Percentiles rank a stretch among this genome's conserved stretches.
Evolutionary conservation across 2,329 filamentous ascomycete species (phyloP).

Genomic region (Ascochyta koolunga): DNA sequence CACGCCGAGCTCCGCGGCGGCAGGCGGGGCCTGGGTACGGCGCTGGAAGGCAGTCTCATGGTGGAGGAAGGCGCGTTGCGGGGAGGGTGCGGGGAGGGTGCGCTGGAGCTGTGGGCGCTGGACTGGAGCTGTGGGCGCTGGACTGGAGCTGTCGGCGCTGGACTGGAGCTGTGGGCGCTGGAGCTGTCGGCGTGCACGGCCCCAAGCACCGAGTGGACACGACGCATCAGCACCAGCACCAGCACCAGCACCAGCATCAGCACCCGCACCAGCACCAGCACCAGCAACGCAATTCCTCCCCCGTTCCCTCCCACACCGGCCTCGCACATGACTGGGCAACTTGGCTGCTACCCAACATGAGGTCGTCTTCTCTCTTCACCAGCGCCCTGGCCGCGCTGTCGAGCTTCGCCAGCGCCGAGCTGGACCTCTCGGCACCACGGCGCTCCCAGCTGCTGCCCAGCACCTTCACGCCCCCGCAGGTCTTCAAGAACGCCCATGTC

Average conservation of each 20-base stretch:
- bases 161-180: too few relatives aligned
- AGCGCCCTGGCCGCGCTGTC: constrained; percentile 63
- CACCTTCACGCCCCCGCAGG: constrained; percentile 80
- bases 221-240: constrained; percentile 42
- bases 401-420: constrained; percentile 62
- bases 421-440: constrained; percentile 65
- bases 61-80: constrained; percentile 5
- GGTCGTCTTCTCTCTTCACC: constrained; percentile 44
- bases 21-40: constrained; percentile 26
- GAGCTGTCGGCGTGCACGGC: constrained; percentile 17
- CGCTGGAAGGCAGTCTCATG: constrained; percentile 34
- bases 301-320: constrained; percentile 15
- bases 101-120: background rate
- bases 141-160: constrained; percentile 21
- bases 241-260: constrained; percentile 30
- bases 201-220: constrained; percentile 30
- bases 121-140: too few relatives aligned
- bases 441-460: constrained; percentile 56
- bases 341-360: constrained; percentile 46
- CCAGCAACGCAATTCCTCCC: constrained; percentile 17
- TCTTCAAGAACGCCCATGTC: constrained; percentile 92
- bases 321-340: constrained; percentile 43
- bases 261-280: constrained; percentile 40
- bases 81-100: constrained; percentile 5
- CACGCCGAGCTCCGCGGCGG: constrained; percentile 1